Conservation (phyloP, 306 rosid genomes). For the Argentina anserina region DNA sequence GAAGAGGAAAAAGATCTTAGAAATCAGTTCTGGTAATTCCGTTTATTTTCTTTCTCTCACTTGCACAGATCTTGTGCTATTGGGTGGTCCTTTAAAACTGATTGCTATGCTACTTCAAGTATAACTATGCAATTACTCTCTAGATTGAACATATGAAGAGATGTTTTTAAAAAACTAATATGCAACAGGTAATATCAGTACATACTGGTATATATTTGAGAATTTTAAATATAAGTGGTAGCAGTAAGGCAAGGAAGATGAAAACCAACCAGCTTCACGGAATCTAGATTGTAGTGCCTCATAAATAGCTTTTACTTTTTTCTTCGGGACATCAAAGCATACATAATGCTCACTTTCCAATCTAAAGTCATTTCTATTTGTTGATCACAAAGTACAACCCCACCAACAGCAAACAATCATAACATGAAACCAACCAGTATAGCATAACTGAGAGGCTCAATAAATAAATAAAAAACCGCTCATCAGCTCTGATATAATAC, state of each 20-base stretch:
- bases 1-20: too few species aligned
- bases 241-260: not conserved
- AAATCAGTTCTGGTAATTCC: not conserved
- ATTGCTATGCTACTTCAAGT: not conserved
- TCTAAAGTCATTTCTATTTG: too few species aligned
- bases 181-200: not conserved
- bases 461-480: too few species aligned
- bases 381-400: too few species aligned
- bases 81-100: not conserved
- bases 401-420: too few species aligned
- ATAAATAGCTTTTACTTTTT: too few species aligned
- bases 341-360: too few species aligned
- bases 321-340: too few species aligned
- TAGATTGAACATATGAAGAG: not conserved
- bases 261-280: too few species aligned
- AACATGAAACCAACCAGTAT: too few species aligned
- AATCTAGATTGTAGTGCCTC: too few species aligned
- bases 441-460: not conserved
- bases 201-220: not conserved
- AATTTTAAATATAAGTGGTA: not conserved
- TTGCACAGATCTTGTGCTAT: not conserved
- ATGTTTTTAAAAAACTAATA: not conserved
- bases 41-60: not conserved
- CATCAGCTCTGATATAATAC: conserved; percentile 53
- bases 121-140: not conserved